These are phyloP conservation scores for Kodamaea fukazawae DNA, from an alignment of 805 yeast genomes.

Conservation along the genomic window DNA sequence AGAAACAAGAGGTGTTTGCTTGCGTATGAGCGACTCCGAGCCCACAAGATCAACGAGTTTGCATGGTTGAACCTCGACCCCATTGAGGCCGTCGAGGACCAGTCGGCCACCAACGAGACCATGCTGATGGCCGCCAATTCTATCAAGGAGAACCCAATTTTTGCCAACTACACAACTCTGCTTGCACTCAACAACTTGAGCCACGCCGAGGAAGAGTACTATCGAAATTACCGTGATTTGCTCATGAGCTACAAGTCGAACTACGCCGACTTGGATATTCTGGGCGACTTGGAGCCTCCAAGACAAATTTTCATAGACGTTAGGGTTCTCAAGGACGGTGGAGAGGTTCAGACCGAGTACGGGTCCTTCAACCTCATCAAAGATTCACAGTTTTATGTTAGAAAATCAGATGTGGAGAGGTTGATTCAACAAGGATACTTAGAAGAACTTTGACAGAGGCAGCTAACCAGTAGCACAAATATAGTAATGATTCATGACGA, in stretches of 20 bases:
- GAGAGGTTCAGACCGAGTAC: slow-evolving; percentile 95
- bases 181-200: slow-evolving; percentile 52
- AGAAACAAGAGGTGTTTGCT: slow-evolving; percentile 86
- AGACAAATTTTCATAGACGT: slow-evolving; percentile 90
- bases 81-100: slow-evolving; percentile 17
- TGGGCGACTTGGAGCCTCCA: slow-evolving; percentile 91
- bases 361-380: slow-evolving; percentile 92
- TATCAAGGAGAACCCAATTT: slow-evolving; percentile 12
- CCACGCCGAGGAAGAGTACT: slow-evolving; percentile 77
- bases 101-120: not conserved
- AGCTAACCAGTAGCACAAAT: too few species aligned
- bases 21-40: slow-evolving; percentile 76
- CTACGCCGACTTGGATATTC: slow-evolving; percentile 77
- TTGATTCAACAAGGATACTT: slow-evolving; percentile 91
- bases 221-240: slow-evolving; percentile 65
- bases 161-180: slow-evolving; percentile 23
- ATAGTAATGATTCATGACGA: not conserved
- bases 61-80: slow-evolving; percentile 71
- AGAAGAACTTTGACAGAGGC: slow-evolving; percentile 53
- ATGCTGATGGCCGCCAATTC: slow-evolving; percentile 3
- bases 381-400: slow-evolving; percentile 89
- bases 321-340: slow-evolving; percentile 88
- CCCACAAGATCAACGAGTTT: slow-evolving; percentile 60
- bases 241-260: slow-evolving; percentile 74
- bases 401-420: slow-evolving; percentile 92